Evolutionary conservation across 1,139 yeast genomes (phyloP), one percentile per base, ranked within the genome.

Genomic region (Suhomyces anneliseae): DNA sequence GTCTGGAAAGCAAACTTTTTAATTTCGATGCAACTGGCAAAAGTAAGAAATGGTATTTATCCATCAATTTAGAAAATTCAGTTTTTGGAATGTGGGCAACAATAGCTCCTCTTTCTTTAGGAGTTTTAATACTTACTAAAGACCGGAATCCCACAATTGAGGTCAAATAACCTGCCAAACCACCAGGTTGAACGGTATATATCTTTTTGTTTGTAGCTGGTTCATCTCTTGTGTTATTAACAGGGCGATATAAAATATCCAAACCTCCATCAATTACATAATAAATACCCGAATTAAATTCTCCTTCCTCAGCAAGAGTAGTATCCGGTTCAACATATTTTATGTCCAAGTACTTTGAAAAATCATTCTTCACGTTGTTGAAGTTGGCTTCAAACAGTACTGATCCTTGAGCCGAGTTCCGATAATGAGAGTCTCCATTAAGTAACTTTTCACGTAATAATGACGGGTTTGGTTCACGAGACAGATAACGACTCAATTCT

Each of bases 131-230:
- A 27, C 83, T 80, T 2, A 85, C 92, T 57, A 90, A 81, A 0
- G 97, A 88, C 50, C 85, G 81, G 54, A 86, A 83, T 0, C 97
- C 95, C 11, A 90, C 79, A 14, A 90, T 69, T 0, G 95, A 79
- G 3, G 96, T 89, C 44, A 92, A 66, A 59, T 89, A 92, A 0
- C 99, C 98, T 0, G 95, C 95, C 15, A 93, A 66, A 1, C 95
- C 95, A 6, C 98, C 98, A 4, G 86, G 74, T 32, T 76, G 69
- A 1, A 90, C 85, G 0, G 82, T 75, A 56, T 83, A 86, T 2
- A 88, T 64, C 19, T 66, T 65, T 37, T 70, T 70, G n/a, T 50
- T 43, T 14, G 51, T 42, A 32, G 62, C 68, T 4, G 54, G 52
- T 35, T 60, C 59, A 32, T 60, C 60, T 15, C 32, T 14, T 10